Conservation (phyloP, 306 rosid genomes). For the Vigna hirtella region DNA sequence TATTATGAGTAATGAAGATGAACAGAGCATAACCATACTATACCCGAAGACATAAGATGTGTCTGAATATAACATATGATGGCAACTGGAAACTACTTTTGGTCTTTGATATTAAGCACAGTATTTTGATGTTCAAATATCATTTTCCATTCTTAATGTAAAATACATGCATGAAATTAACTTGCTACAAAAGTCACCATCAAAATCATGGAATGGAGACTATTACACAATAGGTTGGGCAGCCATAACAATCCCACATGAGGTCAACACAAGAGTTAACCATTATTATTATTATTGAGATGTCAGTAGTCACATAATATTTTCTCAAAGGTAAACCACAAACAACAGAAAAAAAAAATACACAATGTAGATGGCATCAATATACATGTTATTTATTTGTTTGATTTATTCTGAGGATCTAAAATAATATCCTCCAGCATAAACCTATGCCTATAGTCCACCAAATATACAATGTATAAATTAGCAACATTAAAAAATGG, state of each 20-base stretch:
- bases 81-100: too few species aligned
- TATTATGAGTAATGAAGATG: too few species aligned
- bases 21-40: too few species aligned
- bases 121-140: too few species aligned
- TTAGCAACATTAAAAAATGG: background rate
- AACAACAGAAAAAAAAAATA: background rate
- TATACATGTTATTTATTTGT: background rate
- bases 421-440: background rate
- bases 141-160: background rate
- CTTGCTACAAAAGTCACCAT: background rate
- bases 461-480: constrained; percentile 25
- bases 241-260: too few species aligned
- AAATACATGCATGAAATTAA: background rate
- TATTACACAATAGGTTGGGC: too few species aligned
- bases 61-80: too few species aligned
- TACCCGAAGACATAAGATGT: too few species aligned
- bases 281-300: background rate
- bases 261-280: too few species aligned
- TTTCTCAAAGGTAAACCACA: background rate
- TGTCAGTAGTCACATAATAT: background rate
- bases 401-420: background rate
- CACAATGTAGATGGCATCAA: constrained; percentile 1
- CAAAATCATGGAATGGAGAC: background rate
- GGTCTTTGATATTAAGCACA: too few species aligned
- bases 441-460: background rate